Base-by-base conservation (phyloP, 371 early-diverging fungal genomes). In the Entomophthora muscae region DNA sequence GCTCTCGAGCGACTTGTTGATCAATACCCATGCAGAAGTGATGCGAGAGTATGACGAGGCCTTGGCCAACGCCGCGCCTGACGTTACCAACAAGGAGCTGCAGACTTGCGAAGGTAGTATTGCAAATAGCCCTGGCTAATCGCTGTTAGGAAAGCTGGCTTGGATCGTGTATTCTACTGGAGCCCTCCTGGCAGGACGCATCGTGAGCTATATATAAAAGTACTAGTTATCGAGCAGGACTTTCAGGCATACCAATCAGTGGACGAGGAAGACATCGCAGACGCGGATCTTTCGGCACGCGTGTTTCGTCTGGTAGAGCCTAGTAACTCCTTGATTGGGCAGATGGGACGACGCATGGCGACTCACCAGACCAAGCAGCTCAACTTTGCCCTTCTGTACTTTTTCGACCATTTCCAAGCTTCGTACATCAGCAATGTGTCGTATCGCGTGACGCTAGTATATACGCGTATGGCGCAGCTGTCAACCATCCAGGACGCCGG, bases 131-230 rank as follows among this genome's bases (percentile, higher is more conserved):
- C 33, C 32, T 33, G 51, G 29, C 51, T 63, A 55, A 63, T 54
- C 23, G 26, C 61, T 30, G 13, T n/a, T 57, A 76, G 77, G 69
- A 42, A 82, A 83, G 71, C 77, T 90, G 70, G 83, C 90, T 0
- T 91, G 90, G 90, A 74, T 88, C 28, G 83, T 89, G 22, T 88
- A 91, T 59, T 79, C 83, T 23, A 84, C 83, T 69, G 85, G 86
- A 53, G 76, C 83, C 1, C 83, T 78, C 66, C 74, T 81, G 53
- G 85, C 79, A 13, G 86, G 72, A 56, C 70, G 84, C 66, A 72
- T 78, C n/a, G 85, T 84, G 42, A 42, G 42, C 17, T 5, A 17
- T 17, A 10, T 17, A 10, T 42, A 79, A 66, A 3, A 32, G 24
- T 32, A 2, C 42, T 53, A 32, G 23, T 32, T 2, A 28, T 61